Evolutionary conservation across 345 rosid genomes (phyloP), one percentile per base, ranked within the genome.

Genomic region (Conringia planisiliqua): DNA sequence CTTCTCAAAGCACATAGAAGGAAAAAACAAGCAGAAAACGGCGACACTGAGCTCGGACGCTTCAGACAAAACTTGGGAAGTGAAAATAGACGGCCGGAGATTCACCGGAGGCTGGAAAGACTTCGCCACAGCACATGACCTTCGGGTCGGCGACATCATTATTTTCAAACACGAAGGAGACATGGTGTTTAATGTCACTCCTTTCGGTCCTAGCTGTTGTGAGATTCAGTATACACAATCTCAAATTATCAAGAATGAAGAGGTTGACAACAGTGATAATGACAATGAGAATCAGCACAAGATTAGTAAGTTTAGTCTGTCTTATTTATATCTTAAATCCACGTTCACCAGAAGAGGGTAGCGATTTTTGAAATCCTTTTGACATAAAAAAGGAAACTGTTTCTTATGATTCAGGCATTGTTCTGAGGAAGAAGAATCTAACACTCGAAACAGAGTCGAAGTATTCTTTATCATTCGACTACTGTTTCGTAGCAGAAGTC

Each of bases 71-170:
- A 69, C 17, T 11, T 76, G 70, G 75, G 8, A 62, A 52, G 65
- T 76, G 13, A 54, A 55, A 9, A 30, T 69, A n/a, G 58, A 69
- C 5, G 58, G 75, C 39, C 75, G 32, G 52, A 62, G 27, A 62
- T 36, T 70, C 24, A 76, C 80, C 12, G 0, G 1, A 42, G 71
- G 80, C 24, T 76, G 80, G 80, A 55, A 62, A 44, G 75, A 76
- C 8, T 76, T 76, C 20, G 64, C 40, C 2, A 27, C 26, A 18
- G 33, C 64, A 52, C 75, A 76, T 69, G 55, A 62, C 22, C 59
- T 76, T 26, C 65, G 75, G 43, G 18, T 69, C 0, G 75, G 80
- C 2, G 80, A 76, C 52, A 7, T 76, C 30, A 8, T 76, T 24
- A 2, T 76, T 9, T 76, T 76, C 32, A 70, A 16, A 76, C 75